Evolutionary conservation across 192 early-diverging fungal species (phyloP), one percentile per base, ranked within the genome.

Genomic region (Phycomyces blakesleeanus): DNA sequence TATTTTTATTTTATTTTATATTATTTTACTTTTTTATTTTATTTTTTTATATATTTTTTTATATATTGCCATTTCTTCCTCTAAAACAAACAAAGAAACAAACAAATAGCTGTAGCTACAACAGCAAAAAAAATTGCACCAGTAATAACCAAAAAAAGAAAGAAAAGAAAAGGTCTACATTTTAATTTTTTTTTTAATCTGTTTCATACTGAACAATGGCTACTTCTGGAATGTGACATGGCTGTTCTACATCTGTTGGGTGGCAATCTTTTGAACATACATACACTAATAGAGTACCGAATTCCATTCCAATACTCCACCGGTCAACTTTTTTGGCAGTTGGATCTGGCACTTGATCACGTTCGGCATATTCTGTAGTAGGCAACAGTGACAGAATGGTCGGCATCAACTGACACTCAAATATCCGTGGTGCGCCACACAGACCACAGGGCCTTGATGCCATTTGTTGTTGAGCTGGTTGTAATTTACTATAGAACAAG

Each of bases 321-420:
- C 67, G 61, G 54, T 78, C 75, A 14, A 82, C 62, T 22, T 73
- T 67, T 21, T 64, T 47, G 18, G 40, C 57, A 26, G 66, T 59
- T 10, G 50, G 67, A 56, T 75, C 53, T 44, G 79, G 75, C 51
- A 54, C 66, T 47, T 77, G 59, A 51, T 75, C 34, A 15, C 66
- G 74, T 55, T 79, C 63, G 9, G 73, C 85, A 37, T 69, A 73
- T 9, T 78, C 71, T 16, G 85, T 83, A 7, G 87, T 85, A 16
- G 85, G 84, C 38, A 97, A 76, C 15, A 89, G 59, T 0, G 85
- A 83, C 44, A 97, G 71, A 25, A 91, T 66, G 57, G 88, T 87
- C 0, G 95, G 93, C 95, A 97, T 97, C 24, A 97, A 72, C 72
- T 97, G 95, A 61, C 90, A 89, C 71, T 97, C 95, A 76, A 93